Evolutionary conservation across 345 rosid species (phyloP).

Genomic region (Dipteronia sinensis): DNA sequence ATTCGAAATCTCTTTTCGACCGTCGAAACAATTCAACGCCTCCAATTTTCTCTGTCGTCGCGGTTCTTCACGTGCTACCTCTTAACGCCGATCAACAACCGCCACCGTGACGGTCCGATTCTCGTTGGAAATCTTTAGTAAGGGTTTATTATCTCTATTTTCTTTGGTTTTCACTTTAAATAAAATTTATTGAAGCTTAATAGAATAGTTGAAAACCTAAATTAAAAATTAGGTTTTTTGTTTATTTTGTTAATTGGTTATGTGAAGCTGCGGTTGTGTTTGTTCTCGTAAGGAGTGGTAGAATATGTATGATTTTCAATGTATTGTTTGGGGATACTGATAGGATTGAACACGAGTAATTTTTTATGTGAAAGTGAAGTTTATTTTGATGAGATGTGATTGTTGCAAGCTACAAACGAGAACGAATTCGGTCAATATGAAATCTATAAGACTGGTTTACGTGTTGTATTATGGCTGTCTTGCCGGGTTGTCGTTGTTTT

Average conservation of each 20-base stretch:
- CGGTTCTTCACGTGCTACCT: too few relatives aligned
- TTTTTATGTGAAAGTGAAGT: too few relatives aligned
- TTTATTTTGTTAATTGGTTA: not conserved
- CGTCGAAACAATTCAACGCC: not conserved
- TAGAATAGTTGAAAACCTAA: not conserved
- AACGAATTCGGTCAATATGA: not conserved
- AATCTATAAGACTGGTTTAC: not conserved
- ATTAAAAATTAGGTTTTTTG: too few relatives aligned
- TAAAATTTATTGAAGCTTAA: not conserved
- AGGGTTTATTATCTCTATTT: too few relatives aligned
- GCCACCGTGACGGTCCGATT: not conserved
- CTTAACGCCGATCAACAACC: too few relatives aligned
- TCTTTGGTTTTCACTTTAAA: too few relatives aligned
- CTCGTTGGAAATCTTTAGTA: not conserved
- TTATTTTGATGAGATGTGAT: not conserved
- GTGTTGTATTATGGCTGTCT: not conserved
- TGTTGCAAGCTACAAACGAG: not conserved
- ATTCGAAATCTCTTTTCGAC: not conserved
- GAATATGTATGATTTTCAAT: not conserved
- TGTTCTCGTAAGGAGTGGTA: not conserved
- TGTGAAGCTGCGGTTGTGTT: not conserved
- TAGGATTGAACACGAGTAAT: not conserved
- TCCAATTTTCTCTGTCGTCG: not conserved
- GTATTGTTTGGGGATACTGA: not conserved
- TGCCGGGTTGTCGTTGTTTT: not conserved